Evolutionary conservation across 164 flowering plant genomes (phyloP).

Genomic region (Taxillus chinensis): DNA sequence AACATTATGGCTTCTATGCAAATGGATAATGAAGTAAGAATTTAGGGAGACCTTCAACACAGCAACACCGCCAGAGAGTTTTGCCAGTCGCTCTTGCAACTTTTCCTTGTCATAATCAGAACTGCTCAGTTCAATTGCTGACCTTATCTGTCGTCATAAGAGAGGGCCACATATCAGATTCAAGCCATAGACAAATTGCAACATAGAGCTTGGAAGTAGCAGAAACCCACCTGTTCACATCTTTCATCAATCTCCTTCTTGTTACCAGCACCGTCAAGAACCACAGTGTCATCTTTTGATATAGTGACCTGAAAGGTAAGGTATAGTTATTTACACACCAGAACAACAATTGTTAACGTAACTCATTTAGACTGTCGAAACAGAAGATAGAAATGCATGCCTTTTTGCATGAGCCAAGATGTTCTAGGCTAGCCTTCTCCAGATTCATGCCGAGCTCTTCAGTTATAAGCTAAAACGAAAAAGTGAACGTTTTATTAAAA

Average conservation of each 20-base stretch:
- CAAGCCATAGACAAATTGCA: background rate
- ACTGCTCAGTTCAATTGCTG: conserved; percentile 60
- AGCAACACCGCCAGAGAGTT: conserved; percentile 94
- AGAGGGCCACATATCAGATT: background rate
- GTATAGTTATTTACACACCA: background rate
- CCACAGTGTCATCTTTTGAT: conserved; percentile 55
- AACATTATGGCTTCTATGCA: too few relatives aligned
- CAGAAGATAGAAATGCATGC: conserved; percentile 16
- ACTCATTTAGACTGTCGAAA: too few relatives aligned
- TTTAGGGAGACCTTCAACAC: conserved; percentile 59
- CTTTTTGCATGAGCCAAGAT: conserved; percentile 84
- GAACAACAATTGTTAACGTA: too few relatives aligned
- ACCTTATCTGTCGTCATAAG: conserved; percentile 43
- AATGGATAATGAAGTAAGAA: too few relatives aligned
- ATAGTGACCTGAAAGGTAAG: conserved; percentile 44
- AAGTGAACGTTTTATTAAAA: conserved; percentile 1
- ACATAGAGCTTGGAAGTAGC: background rate
- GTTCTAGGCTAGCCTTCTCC: conserved; percentile 56
- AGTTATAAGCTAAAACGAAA: conserved; percentile 45
- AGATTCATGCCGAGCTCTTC: conserved; percentile 88
- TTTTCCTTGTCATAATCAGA: conserved; percentile 93
- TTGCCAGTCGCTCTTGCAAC: conserved; percentile 83
- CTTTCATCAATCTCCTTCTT: conserved; percentile 25
- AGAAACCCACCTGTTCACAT: conserved; percentile 20
- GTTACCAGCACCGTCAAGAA: conserved; percentile 32